Conservation (phyloP, 176 grass and related monocot genomes). For the Oryza nivara region DNA sequence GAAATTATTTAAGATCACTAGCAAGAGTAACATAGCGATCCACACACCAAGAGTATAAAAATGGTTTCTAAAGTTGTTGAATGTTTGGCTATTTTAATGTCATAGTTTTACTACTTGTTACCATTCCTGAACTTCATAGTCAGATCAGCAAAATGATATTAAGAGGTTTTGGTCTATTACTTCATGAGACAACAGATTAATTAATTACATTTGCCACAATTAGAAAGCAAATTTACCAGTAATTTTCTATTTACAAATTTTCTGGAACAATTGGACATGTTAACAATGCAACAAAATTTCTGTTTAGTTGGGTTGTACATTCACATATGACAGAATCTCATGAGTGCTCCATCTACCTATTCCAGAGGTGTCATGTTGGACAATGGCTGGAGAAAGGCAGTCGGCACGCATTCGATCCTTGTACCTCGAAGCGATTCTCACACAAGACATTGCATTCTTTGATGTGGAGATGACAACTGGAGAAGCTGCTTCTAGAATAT, state of each 20-base stretch:
- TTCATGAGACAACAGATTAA: not conserved
- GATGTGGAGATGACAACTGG: constrained; percentile 67
- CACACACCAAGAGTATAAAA: constrained; percentile 3
- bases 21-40: not conserved
- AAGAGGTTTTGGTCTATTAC: not conserved
- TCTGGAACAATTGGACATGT: not conserved
- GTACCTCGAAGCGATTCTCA: constrained; percentile 53
- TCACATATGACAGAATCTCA: constrained; percentile 15
- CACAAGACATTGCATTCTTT: constrained; percentile 63
- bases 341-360: constrained; percentile 31
- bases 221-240: not conserved
- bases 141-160: not conserved
- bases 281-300: not conserved
- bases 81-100: too few species aligned
- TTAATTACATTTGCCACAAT: not conserved
- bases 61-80: too few species aligned
- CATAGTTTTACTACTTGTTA: too few species aligned
- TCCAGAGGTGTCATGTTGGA: constrained; percentile 67
- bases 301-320: constrained; percentile 15
- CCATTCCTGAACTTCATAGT: not conserved
- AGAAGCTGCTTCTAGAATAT: constrained; percentile 55
- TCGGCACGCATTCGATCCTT: constrained; percentile 46
- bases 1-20: not conserved
- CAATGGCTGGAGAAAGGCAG: constrained; percentile 64
- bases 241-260: not conserved